Percentiles rank a stretch among this genome's conserved stretches.
Evolutionary conservation across 495 filamentous ascomycete species (phyloP).

Genomic region (Letharia columbiana): DNA sequence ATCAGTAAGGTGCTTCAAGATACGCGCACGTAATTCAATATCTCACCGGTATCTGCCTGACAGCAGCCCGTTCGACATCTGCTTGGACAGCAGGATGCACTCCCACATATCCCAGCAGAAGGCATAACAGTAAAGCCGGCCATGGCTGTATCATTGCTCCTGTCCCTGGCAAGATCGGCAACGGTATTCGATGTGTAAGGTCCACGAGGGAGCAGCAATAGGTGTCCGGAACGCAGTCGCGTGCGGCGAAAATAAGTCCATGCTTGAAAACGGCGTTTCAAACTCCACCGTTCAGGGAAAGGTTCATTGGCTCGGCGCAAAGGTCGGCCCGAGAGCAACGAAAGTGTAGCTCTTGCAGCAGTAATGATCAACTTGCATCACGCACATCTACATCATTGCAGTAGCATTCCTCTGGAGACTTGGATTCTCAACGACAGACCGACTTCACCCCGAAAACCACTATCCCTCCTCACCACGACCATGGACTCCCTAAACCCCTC

Average conservation of each 20-base stretch:
- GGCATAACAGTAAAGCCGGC: constrained; percentile 20
- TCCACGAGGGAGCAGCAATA: constrained; percentile 3
- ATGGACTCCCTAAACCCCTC: constrained; percentile 22
- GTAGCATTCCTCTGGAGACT: too few relatives aligned
- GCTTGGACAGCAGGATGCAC: constrained; percentile 19
- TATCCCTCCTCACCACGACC: constrained; percentile 25
- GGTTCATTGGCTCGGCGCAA: constrained; percentile 6
- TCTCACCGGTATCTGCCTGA: constrained; percentile 50
- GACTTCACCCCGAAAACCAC: background rate
- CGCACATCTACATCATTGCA: too few relatives aligned
- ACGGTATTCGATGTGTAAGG: background rate
- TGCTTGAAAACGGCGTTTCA: background rate
- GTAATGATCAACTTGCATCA: too few relatives aligned
- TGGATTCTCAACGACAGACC: background rate
- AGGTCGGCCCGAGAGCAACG: constrained; percentile 7
- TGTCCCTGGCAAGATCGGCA: background rate
- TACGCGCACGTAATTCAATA: background rate
- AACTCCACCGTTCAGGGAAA: constrained; percentile 5
- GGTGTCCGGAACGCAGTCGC: constrained; percentile 10
- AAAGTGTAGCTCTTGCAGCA: background rate
- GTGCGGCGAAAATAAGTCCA: constrained; percentile 7
- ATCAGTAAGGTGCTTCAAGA: background rate
- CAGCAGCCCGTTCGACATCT: constrained; percentile 25
- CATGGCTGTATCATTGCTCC: constrained; percentile 17
- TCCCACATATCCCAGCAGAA: constrained; percentile 23